These are phyloP conservation scores for Claviceps spartinae DNA, from an alignment of 2,329 filamentous ascomycete genomes.

Conservation along the genomic window DNA sequence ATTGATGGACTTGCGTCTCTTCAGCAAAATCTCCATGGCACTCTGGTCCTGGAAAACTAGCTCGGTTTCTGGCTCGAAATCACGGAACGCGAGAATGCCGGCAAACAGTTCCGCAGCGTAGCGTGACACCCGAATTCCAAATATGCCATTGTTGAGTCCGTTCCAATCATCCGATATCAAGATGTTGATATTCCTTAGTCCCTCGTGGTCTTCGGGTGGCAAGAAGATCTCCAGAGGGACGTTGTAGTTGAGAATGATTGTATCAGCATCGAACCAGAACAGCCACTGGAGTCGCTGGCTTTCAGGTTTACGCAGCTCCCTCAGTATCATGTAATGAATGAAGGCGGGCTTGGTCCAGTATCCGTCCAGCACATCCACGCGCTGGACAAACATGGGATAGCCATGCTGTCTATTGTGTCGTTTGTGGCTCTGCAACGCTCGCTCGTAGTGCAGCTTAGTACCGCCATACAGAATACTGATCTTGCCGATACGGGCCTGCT, in stretches of 20 bases:
- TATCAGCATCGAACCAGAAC: slow-evolving; percentile 17
- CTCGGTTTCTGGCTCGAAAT: slow-evolving; percentile 6
- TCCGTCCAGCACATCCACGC: slow-evolving; percentile 15
- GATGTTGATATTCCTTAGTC: background rate
- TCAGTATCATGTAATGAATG: slow-evolving; percentile 21
- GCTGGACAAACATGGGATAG: slow-evolving; percentile 21
- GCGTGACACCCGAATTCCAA: slow-evolving; percentile 9
- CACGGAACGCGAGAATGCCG: slow-evolving; percentile 8
- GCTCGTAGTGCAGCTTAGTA: slow-evolving; percentile 3
- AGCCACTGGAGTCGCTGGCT: slow-evolving; percentile 25
- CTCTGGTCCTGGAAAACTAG: slow-evolving; percentile 10
- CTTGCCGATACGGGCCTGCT: slow-evolving; percentile 5
- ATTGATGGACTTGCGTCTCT: slow-evolving; percentile 4
- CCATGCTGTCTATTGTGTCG: slow-evolving; percentile 21
- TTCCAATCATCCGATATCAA: slow-evolving; percentile 3
- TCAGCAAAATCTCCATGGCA: slow-evolving; percentile 9
- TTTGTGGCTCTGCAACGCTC: slow-evolving; percentile 21
- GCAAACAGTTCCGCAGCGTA: slow-evolving; percentile 10
- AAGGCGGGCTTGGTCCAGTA: slow-evolving; percentile 27
- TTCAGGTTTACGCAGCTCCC: slow-evolving; percentile 25
- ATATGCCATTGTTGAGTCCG: slow-evolving; percentile 6
- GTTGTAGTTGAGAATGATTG: slow-evolving; percentile 4
- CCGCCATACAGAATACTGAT: slow-evolving; percentile 5
- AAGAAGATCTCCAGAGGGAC: slow-evolving; percentile 3
- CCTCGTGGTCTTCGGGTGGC: background rate